These are phyloP conservation scores for Cicer judaicum DNA, from an alignment of 306 rosid genomes.

Conservation along the genomic window DNA sequence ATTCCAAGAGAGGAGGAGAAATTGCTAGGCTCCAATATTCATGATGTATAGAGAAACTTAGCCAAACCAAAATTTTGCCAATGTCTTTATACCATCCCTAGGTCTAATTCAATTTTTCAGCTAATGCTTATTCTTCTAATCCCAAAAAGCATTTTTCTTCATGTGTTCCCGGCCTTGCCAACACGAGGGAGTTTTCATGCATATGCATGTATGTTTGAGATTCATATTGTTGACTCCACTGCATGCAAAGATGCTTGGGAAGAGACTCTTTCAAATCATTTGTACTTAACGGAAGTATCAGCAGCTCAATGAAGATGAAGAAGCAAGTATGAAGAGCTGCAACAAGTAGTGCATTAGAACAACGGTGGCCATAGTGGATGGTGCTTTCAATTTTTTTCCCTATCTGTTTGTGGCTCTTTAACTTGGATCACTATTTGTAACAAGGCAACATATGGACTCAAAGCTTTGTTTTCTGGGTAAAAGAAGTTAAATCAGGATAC, in stretches of 20 bases:
- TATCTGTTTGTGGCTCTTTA: slow-evolving; percentile 17
- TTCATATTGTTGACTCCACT: slow-evolving; percentile 37
- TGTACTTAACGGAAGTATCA: slow-evolving; percentile 29
- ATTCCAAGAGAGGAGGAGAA: slow-evolving; percentile 71
- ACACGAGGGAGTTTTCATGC: slow-evolving; percentile 43
- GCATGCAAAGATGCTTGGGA: slow-evolving; percentile 31
- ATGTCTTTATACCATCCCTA: slow-evolving; percentile 36
- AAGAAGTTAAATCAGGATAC: neutral
- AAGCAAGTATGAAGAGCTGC: slow-evolving; percentile 34
- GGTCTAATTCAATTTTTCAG: slow-evolving; percentile 40
- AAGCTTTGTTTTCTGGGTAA: slow-evolving; percentile 30
- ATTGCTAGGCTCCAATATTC: slow-evolving; percentile 62
- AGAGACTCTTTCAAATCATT: neutral
- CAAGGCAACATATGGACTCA: neutral
- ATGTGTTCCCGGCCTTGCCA: slow-evolving; percentile 31
- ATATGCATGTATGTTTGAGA: slow-evolving; percentile 35
- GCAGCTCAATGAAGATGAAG: slow-evolving; percentile 36
- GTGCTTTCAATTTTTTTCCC: slow-evolving; percentile 1
- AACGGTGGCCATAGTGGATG: slow-evolving; percentile 31
- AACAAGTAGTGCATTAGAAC: slow-evolving; percentile 34
- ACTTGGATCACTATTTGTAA: slow-evolving; percentile 42
- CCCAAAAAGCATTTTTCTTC: slow-evolving; percentile 40
- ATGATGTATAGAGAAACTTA: slow-evolving; percentile 63
- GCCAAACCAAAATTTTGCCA: slow-evolving; percentile 47
- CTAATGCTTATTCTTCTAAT: slow-evolving; percentile 36